Conservation (phyloP, 148 eudicot genomes). For the Rhododendron simsii region DNA sequence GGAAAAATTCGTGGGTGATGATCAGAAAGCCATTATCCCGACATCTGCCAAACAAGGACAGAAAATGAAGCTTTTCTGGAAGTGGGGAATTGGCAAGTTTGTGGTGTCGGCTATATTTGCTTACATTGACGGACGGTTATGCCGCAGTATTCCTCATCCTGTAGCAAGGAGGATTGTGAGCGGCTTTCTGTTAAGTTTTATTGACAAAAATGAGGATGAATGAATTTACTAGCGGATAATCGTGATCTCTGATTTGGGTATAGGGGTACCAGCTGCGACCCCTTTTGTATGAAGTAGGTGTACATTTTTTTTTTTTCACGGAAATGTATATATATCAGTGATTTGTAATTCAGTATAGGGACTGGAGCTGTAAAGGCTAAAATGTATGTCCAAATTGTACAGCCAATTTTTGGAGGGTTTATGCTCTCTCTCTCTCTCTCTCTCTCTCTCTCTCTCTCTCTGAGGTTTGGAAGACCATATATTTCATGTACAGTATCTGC, state of each 20-base stretch:
- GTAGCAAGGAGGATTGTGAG: conserved; percentile 92
- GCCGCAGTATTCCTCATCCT: conserved; percentile 86
- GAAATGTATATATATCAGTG: background rate
- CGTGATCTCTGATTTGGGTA: background rate
- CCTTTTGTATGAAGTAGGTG: background rate
- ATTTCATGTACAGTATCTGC: too few species aligned
- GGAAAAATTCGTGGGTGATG: conserved; percentile 22
- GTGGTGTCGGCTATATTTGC: conserved; percentile 77
- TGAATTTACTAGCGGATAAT: background rate
- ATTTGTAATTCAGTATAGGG: background rate
- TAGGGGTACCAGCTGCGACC: background rate
- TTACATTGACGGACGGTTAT: conserved; percentile 87
- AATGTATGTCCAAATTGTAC: background rate
- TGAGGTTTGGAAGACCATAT: too few species aligned
- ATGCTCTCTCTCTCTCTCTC: too few species aligned
- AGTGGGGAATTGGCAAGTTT: conserved; percentile 83
- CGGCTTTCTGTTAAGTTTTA: conserved; percentile 84
- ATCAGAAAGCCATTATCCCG: conserved; percentile 28
- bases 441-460: too few species aligned
- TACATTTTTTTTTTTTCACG: background rate
- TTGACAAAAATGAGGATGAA: conserved; percentile 53
- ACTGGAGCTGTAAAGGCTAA: background rate
- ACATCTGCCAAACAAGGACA: conserved; percentile 21
- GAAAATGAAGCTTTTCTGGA: conserved; percentile 46
- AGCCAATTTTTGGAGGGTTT: background rate